phyloP scores from a whole-genome alignment of 1,284 basidiomycete genomes.

The Ganoderma lucidum region DNA sequence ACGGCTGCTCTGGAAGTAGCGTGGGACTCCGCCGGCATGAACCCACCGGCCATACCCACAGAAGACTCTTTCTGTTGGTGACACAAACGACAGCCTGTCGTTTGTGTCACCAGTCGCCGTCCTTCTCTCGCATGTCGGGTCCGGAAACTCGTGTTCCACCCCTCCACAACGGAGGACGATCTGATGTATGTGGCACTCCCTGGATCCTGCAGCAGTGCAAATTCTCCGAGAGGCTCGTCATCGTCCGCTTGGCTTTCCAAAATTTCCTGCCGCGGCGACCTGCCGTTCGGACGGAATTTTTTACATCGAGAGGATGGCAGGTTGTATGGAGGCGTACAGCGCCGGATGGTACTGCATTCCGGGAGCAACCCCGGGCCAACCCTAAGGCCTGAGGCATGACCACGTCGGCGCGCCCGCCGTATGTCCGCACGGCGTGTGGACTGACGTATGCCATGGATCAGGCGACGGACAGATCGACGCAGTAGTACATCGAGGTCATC shows the following conservation, averaged over 20 bases:
- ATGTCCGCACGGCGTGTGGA: neutral
- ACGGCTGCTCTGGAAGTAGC: no score
- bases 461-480: neutral
- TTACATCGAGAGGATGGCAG: neutral
- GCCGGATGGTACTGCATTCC: neutral
- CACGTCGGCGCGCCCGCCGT: neutral
- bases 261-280: neutral
- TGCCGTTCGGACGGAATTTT: neutral
- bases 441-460: neutral
- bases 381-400: neutral
- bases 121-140: neutral
- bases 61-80: no score
- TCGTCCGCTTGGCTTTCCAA: neutral
- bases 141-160: neutral
- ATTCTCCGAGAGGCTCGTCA: neutral
- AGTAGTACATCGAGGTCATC: slow-evolving; percentile 46
- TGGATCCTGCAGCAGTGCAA: neutral
- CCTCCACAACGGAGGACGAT: neutral
- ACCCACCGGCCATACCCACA: no score
- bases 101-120: no score
- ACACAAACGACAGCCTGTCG: no score
- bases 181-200: neutral
- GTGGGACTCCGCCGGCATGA: no score
- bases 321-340: neutral
- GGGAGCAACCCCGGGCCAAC: no score